These are phyloP conservation scores for Avena insularis DNA, from an alignment of 176 grass and related monocot genomes.

Conservation along the genomic window DNA sequence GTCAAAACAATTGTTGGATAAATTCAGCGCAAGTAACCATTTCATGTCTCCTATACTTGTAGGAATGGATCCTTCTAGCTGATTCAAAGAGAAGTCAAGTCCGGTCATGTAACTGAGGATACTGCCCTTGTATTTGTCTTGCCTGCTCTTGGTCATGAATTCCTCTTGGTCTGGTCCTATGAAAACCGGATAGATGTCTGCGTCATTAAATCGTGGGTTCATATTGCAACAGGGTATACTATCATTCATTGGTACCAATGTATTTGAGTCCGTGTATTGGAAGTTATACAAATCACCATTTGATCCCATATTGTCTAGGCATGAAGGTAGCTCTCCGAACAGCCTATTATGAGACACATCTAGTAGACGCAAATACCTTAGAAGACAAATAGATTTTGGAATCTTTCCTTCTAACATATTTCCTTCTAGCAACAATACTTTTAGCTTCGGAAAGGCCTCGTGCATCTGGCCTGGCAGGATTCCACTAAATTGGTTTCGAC, in stretches of 20 bases:
- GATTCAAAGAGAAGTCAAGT: conserved; percentile 35
- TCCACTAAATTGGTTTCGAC: conserved; percentile 33
- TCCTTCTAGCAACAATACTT: conserved; percentile 37
- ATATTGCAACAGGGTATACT: too few relatives aligned
- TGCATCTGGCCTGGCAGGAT: conserved; percentile 16
- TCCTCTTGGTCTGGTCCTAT: conserved; percentile 17
- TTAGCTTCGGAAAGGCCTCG: conserved; percentile 24
- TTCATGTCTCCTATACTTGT: conserved; percentile 33
- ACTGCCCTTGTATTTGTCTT: conserved; percentile 27
- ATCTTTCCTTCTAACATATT: conserved; percentile 44
- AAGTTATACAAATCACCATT: not conserved
- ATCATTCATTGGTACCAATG: too few relatives aligned
- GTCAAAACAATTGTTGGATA: conserved; percentile 34
- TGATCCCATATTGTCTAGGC: conserved; percentile 36
- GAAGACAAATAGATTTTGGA: conserved; percentile 23
- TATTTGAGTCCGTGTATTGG: not conserved
- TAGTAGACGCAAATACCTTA: conserved; percentile 30
- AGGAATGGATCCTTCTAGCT: conserved; percentile 42
- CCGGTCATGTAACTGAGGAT: conserved; percentile 22
- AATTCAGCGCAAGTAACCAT: conserved; percentile 36
- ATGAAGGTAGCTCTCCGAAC: conserved; percentile 36
- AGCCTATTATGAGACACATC: conserved; percentile 48
- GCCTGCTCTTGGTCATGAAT: conserved; percentile 41
- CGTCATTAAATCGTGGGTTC: too few relatives aligned
- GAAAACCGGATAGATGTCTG: too few relatives aligned